Conservation (phyloP, 1,284 basidiomycete species). For the Tylopilus sp. region DNA sequence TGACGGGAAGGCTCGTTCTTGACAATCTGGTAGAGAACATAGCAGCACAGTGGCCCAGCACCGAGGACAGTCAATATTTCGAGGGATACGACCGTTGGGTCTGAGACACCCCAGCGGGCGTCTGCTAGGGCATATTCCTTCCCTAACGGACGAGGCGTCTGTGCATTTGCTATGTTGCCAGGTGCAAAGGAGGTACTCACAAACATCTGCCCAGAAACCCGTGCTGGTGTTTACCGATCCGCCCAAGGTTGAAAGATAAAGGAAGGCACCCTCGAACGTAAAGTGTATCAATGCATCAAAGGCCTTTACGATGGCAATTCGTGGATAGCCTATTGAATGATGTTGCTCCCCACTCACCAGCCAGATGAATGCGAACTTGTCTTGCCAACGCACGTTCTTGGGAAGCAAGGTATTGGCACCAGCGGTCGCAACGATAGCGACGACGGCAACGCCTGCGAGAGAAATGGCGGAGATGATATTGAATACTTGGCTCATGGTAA, state of each 20-base stretch:
- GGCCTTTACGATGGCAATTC: conserved; percentile 38
- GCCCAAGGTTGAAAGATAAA: conserved; percentile 70
- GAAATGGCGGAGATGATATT: conserved; percentile 63
- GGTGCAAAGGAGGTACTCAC: conserved; percentile 40
- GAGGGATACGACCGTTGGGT: conserved; percentile 74
- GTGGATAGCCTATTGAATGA: not conserved
- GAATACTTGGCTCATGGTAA: conserved; percentile 41
- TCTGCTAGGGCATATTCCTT: conserved; percentile 73
- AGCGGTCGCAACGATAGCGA: conserved; percentile 48
- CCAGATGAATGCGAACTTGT: conserved; percentile 68
- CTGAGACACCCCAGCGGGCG: conserved; percentile 71
- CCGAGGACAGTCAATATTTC: conserved; percentile 79
- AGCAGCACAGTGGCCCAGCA: conserved; percentile 65
- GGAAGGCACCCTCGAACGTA: conserved; percentile 71
- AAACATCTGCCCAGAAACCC: conserved; percentile 71
- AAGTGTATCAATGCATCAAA: conserved; percentile 80
- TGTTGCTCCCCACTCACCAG: conserved; percentile 41
- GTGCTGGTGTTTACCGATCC: conserved; percentile 63
- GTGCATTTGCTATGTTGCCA: not conserved
- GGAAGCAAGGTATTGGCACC: conserved; percentile 54
- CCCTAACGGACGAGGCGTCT: conserved; percentile 34
- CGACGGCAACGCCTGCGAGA: conserved; percentile 50
- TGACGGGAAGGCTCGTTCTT: conserved; percentile 62
- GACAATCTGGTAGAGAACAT: conserved; percentile 60
- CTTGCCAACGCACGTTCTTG: conserved; percentile 56